Evolutionary conservation across 345 rosid genomes (phyloP).

Genomic region (Salix udensis): DNA sequence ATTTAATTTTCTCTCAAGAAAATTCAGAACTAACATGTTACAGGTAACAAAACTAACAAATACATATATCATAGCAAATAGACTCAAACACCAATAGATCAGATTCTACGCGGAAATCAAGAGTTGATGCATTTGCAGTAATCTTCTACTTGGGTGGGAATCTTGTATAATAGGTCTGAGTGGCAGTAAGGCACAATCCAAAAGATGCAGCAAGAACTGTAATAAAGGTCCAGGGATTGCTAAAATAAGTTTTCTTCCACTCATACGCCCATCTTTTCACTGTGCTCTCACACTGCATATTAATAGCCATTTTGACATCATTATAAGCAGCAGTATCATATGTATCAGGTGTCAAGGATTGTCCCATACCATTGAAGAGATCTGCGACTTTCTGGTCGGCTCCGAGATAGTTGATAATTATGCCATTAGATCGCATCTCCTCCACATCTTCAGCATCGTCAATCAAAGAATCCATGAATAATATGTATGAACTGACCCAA

Average conservation of each 20-base stretch:
- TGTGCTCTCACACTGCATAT: neutral
- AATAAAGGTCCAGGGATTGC: conserved; percentile 7
- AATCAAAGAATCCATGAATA: conserved; percentile 19
- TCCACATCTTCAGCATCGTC: conserved; percentile 16
- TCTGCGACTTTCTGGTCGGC: conserved; percentile 16
- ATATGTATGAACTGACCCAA: conserved; percentile 4
- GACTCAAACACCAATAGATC: too few species aligned
- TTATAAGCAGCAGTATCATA: neutral
- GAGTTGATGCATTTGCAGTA: too few species aligned
- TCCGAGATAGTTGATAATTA: conserved; percentile 13
- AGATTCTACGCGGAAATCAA: too few species aligned
- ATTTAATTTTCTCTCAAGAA: too few species aligned
- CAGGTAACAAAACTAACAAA: too few species aligned
- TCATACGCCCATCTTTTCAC: neutral
- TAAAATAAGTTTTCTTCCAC: conserved; percentile 1
- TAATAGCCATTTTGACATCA: neutral
- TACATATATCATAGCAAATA: too few species aligned
- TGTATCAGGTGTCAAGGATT: conserved; percentile 9
- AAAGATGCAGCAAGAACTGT: conserved; percentile 3
- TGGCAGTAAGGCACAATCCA: neutral
- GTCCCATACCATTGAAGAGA: conserved; percentile 9
- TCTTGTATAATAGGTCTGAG: neutral
- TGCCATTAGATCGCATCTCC: neutral
- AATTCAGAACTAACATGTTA: too few species aligned
- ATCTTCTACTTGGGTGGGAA: too few species aligned